A percentile compares a stretch with the other conserved stretches of the same genome.
Evolutionary conservation across 768 basidiomycete genomes (phyloP).

Genomic region (Goffeauzyma gilvescens): DNA sequence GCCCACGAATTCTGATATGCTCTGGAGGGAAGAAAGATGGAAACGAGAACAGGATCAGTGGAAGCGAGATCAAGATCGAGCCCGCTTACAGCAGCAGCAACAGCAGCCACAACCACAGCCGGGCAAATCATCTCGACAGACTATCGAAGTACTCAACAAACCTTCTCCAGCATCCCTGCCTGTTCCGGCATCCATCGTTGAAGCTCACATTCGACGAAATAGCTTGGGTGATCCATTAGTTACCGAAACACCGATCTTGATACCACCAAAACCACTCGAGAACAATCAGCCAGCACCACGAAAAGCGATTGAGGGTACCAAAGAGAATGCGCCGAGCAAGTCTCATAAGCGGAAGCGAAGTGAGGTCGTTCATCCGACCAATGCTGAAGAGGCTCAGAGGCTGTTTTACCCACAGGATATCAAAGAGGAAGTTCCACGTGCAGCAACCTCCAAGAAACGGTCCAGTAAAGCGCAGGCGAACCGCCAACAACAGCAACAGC

Average conservation of each 20-base stretch:
- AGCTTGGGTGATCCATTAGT: neutral
- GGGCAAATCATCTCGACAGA: slow-evolving; percentile 4
- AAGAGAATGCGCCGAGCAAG: neutral
- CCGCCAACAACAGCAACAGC: slow-evolving; percentile 18
- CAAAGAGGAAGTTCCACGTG: neutral
- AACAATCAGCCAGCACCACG: neutral
- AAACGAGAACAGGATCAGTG: neutral
- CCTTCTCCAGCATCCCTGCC: slow-evolving; percentile 6
- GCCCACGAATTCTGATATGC: neutral
- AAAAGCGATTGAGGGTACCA: neutral
- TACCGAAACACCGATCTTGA: neutral
- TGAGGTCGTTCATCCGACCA: neutral
- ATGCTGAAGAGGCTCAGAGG: slow-evolving; percentile 1
- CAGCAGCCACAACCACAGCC: neutral
- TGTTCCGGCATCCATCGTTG: neutral
- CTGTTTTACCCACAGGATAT: neutral
- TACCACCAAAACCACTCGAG: too few relatives aligned
- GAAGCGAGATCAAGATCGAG: neutral
- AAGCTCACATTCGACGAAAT: slow-evolving; percentile 1
- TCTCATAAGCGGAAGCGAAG: slow-evolving; percentile 10
- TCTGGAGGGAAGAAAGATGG: slow-evolving; percentile 1
- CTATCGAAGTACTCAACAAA: slow-evolving; percentile 19
- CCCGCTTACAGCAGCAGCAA: neutral
- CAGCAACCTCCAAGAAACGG: slow-evolving; percentile 1
- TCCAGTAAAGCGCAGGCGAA: slow-evolving; percentile 5